phyloP scores from a whole-genome alignment of 78 protist genomes.

The Polysphondylium violaceum region DNA sequence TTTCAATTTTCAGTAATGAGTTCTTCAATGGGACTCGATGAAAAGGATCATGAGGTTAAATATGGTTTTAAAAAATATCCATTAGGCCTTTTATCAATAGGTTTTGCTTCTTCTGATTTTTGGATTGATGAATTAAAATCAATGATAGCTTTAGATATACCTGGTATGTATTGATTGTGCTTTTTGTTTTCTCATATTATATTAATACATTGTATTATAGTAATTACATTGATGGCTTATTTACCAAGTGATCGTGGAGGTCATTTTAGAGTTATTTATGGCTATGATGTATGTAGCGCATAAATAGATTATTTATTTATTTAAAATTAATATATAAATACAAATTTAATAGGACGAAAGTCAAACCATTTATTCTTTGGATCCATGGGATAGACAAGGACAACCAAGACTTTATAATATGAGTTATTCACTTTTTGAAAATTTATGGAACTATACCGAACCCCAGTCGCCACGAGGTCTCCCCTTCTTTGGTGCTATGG shows the following conservation, averaged over 20 bases:
- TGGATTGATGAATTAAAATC: slow-evolving; percentile 41
- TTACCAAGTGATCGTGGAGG: slow-evolving; percentile 29
- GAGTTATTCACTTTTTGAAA: slow-evolving; percentile 1
- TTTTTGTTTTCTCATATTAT: too few relatives aligned
- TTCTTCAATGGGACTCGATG: slow-evolving; percentile 18
- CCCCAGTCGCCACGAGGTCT: slow-evolving; percentile 38
- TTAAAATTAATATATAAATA: not conserved
- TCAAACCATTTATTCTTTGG: slow-evolving; percentile 13
- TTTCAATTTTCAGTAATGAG: slow-evolving; percentile 40
- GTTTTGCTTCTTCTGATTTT: slow-evolving; percentile 10
- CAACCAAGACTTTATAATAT: slow-evolving; percentile 41
- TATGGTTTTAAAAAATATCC: slow-evolving; percentile 33
- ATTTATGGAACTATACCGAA: slow-evolving; percentile 57
- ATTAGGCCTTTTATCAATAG: slow-evolving; percentile 29
- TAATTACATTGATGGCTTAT: slow-evolving; percentile 30
- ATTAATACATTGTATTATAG: too few relatives aligned
- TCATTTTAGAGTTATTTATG: slow-evolving; percentile 58
- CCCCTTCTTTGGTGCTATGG: slow-evolving; percentile 39
- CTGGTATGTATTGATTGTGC: too few relatives aligned
- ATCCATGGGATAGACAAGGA: slow-evolving; percentile 64
- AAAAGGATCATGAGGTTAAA: slow-evolving; percentile 3
- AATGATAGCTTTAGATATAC: slow-evolving; percentile 12
- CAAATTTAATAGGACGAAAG: slow-evolving; percentile 1
- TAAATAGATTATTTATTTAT: too few relatives aligned
- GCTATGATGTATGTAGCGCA: slow-evolving; percentile 51